phyloP scores from a whole-genome alignment of 2,329 filamentous ascomycete genomes.

The Curvularia sp. region DNA sequence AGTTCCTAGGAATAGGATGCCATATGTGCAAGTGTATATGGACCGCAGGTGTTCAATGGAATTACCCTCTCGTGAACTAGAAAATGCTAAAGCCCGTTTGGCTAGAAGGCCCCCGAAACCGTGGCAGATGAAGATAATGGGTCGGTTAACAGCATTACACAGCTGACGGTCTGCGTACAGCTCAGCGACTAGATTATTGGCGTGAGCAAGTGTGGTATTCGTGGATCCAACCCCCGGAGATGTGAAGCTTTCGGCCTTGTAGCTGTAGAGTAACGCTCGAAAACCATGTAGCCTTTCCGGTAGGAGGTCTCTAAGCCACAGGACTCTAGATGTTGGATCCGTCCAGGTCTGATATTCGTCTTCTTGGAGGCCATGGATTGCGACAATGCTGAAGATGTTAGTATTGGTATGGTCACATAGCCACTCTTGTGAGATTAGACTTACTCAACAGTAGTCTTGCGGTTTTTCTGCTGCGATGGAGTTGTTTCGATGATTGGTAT shows the following conservation, averaged over 20 bases:
- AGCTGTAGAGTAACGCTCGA: slow-evolving; percentile 39
- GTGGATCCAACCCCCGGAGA: slow-evolving; percentile 28
- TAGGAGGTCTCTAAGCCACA: slow-evolving; percentile 48
- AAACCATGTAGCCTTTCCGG: slow-evolving; percentile 26
- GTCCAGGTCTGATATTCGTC: slow-evolving; percentile 44
- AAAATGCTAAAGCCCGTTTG: slow-evolving; percentile 73
- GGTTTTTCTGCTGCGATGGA: neutral
- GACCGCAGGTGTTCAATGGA: slow-evolving; percentile 70
- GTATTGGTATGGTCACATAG: neutral
- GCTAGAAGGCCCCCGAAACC: slow-evolving; percentile 76
- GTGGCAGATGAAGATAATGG: slow-evolving; percentile 79
- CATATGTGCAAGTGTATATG: slow-evolving; percentile 77
- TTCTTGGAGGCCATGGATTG: slow-evolving; percentile 48
- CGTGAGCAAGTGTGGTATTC: slow-evolving; percentile 34
- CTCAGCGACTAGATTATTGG: slow-evolving; percentile 48
- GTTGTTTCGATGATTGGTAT: slow-evolving; percentile 1
- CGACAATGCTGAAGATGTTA: slow-evolving; percentile 44
- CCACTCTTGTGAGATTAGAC: neutral
- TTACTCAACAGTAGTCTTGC: slow-evolving; percentile 1
- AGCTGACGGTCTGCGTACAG: slow-evolving; percentile 50
- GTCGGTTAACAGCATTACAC: slow-evolving; percentile 64
- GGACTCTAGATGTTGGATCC: slow-evolving; percentile 30
- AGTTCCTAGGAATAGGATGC: slow-evolving; percentile 30
- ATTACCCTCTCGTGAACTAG: slow-evolving; percentile 65
- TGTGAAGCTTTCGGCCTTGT: slow-evolving; percentile 29